Conservation (phyloP, 148 eudicot species). For the Camellia lanceoleosa region DNA sequence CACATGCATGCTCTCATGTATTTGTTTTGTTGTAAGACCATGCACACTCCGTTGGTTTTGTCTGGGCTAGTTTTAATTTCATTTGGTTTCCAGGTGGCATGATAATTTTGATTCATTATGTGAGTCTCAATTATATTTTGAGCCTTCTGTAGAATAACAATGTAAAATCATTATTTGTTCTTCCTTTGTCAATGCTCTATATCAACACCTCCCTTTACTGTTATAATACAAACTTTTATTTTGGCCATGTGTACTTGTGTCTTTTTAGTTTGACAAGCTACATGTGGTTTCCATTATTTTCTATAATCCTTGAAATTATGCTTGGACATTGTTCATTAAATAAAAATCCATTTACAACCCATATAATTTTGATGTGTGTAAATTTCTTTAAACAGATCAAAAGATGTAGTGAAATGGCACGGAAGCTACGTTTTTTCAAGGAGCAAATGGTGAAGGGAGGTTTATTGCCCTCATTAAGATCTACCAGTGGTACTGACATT, state of each 20-base stretch:
- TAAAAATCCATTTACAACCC: neutral
- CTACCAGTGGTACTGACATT: conserved; percentile 28
- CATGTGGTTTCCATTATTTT: conserved; percentile 2
- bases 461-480: conserved; percentile 48
- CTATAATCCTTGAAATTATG: neutral
- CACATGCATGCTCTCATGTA: too few species aligned
- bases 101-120: too few species aligned
- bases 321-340: neutral
- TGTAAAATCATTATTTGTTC: neutral
- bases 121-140: neutral
- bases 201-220: neutral
- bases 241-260: neutral
- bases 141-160: neutral
- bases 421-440: conserved; percentile 62
- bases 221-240: neutral
- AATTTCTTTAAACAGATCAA: conserved; percentile 41
- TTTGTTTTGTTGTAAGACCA: too few species aligned
- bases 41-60: too few species aligned
- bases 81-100: too few species aligned
- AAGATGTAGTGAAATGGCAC: conserved; percentile 85
- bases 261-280: neutral
- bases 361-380: neutral
- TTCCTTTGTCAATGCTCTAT: neutral
- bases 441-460: conserved; percentile 75
- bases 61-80: too few species aligned